Conservation (phyloP, 2,329 filamentous ascomycete species). For the Curvularia verruculosa region DNA sequence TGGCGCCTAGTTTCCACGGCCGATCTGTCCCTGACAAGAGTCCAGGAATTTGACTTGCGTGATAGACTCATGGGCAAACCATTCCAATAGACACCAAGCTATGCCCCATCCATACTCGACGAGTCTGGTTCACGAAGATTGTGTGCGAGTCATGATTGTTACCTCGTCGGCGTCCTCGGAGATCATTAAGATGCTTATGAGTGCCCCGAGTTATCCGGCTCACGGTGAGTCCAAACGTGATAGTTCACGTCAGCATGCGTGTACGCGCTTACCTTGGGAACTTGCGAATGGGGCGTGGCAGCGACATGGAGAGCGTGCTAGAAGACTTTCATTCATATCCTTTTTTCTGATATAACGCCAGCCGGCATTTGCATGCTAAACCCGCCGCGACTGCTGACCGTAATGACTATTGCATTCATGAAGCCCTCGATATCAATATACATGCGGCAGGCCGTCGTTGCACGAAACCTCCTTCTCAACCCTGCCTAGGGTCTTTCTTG, state of each 20-base stretch:
- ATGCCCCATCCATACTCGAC: background rate
- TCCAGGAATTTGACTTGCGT: background rate
- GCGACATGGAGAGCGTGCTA: slow-evolving; percentile 26
- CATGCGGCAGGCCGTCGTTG: slow-evolving; percentile 31
- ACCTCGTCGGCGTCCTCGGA: background rate
- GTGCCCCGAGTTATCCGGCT: background rate
- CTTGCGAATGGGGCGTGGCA: background rate
- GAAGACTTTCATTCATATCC: slow-evolving; percentile 47
- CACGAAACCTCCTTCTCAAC: slow-evolving; percentile 25
- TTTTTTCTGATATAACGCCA: slow-evolving; percentile 44
- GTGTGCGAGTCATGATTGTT: background rate
- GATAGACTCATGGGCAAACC: background rate
- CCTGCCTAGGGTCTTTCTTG: slow-evolving; percentile 23
- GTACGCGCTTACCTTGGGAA: background rate
- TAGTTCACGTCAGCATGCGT: background rate
- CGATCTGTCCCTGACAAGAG: slow-evolving; percentile 5
- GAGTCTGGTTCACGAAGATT: background rate
- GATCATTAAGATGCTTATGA: background rate
- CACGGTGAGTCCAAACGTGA: background rate
- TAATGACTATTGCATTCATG: slow-evolving; percentile 24
- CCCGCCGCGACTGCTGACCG: slow-evolving; percentile 37
- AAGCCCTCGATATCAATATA: slow-evolving; percentile 31
- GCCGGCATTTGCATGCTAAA: slow-evolving; percentile 40
- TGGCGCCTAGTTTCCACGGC: background rate
- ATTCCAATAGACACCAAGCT: background rate